Evolutionary conservation across 352 stramenopile genomes (phyloP).

Genomic region (Pythium myriotylum): DNA sequence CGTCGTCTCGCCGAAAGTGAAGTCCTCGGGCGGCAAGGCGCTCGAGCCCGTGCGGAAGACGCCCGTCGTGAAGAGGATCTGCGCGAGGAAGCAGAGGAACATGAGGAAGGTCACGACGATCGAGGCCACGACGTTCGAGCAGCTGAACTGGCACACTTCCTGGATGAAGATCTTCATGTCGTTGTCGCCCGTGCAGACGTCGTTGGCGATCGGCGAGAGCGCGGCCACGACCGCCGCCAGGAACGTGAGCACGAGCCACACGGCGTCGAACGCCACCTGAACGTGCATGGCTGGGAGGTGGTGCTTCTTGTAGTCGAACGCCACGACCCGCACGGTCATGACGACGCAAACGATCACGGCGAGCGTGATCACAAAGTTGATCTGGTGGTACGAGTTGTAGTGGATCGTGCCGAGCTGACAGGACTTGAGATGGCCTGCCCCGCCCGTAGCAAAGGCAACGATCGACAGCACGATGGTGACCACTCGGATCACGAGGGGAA

Average conservation of each 20-base stretch:
- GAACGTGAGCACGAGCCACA: conserved; percentile 67
- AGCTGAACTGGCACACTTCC: conserved; percentile 70
- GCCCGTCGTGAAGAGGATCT: conserved; percentile 54
- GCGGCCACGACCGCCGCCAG: conserved; percentile 52
- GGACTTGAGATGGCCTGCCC: conserved; percentile 47
- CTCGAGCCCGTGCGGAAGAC: conserved; percentile 32
- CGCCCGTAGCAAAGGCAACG: conserved; percentile 41
- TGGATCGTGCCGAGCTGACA: conserved; percentile 53
- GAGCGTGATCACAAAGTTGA: conserved; percentile 61
- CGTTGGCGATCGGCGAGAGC: conserved; percentile 50
- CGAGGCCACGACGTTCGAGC: conserved; percentile 54
- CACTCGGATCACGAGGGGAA: conserved; percentile 43
- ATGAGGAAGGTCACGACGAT: conserved; percentile 57
- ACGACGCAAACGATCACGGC: conserved; percentile 40
- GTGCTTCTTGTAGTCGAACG: conserved; percentile 63
- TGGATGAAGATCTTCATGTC: conserved; percentile 53
- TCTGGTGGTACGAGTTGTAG: conserved; percentile 54
- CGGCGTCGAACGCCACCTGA: conserved; percentile 47
- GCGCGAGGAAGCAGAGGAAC: conserved; percentile 56
- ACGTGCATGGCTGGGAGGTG: conserved; percentile 42
- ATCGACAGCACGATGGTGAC: conserved; percentile 48
- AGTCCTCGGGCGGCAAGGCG: conserved; percentile 39
- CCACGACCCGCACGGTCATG: conserved; percentile 39
- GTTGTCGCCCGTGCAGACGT: conserved; percentile 54
- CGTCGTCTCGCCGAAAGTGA: conserved; percentile 45